Base-by-base conservation (phyloP, 768 basidiomycete genomes). In the Trametes meyenii region DNA sequence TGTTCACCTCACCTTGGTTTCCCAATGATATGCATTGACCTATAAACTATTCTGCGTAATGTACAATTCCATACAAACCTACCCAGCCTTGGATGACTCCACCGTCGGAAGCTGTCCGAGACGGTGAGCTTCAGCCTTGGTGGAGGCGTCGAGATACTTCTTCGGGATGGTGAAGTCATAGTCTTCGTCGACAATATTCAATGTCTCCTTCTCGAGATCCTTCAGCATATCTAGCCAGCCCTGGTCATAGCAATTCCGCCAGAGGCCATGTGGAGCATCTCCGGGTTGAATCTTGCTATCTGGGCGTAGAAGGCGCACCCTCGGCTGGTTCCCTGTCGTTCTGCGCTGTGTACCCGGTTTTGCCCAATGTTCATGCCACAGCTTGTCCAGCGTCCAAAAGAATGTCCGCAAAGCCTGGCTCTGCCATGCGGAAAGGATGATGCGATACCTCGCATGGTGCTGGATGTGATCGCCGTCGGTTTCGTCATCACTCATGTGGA, bases 231-330 rank as follows among this genome's bases (percentile, higher is more conserved):
- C 8, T 14, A 57, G 46, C 45, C 45, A 57, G 1, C 2, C 45
- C 5, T 21, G 8, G 36, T 57, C 46, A 36, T 57, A 57, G 23
- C 55, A 57, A 36, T 57, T 57, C 21, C 55, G 12, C 45, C 55
- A 57, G 21, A 57, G 23, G 4, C 55, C 55, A 19, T 23, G 10
- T 11, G 55, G 55, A 13, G 52, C 52, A 1, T 24, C 4, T 8
- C 52, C 39, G 29, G 40, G 39, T 26, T 53, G 39, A 10, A 23
- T 13, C 3, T 21, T 38, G 1, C 16, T 6, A 6, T 24, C 23
- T 6, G 3, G 2, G 19, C 14, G 36, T 17, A 23, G 19, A 3
- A 40, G 11, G 14, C 52, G 52, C 2, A 23, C 14, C 5, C 52
- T n/a, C 2, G 52, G 52, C 4, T 38, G 39, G 21, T 53, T 53